Evolutionary conservation across 768 basidiomycete species (phyloP), one percentile per base, ranked within the genome.

Genomic region (Tulasnella sp.): DNA sequence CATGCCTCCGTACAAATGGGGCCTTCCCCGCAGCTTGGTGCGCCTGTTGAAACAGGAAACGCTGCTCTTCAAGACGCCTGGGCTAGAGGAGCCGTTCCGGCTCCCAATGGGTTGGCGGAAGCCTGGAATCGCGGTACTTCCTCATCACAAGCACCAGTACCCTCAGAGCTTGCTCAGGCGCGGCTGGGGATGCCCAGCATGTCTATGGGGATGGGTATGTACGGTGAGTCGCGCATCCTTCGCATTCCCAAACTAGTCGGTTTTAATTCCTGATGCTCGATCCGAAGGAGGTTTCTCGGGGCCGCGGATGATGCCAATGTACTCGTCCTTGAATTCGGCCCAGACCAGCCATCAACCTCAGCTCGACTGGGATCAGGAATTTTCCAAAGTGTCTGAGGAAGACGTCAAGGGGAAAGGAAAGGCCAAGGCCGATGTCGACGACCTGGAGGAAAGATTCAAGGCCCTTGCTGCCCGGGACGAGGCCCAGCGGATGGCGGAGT

Each of bases 391-490:
- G 31, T 69, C 71, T 42, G 69, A 71, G 22, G 79, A 78, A 79
- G 79, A 76, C 25, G 84, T 80, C 5, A 89, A 90, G 79, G 92
- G 90, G 17, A 98, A 97, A 81, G 93, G 91, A 1, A 96, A 94
- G 81, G 88, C 85, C 22, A 86, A 88, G 31, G 80, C 80, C 70
- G 82, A 82, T 67, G 79, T 81, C 36, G 77, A 78, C 74, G 77
- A 77, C 25, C 58, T 78, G n/a, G 77, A 69, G 34, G 77, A 78
- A 6, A 45, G 38, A 29, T 78, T 78, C 9, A 22, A 49, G 34
- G 40, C 74, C 6, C 38, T 75, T 14, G 42, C 67, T 12, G 36
- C 68, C 6, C n/a, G 25, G 7, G 54, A 52, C 52, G 76, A 77
- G 71, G 58, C 58, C 14, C 40, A 76, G 75, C 19, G 49, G 45